Evolutionary conservation across 768 basidiomycete genomes (phyloP).

Genomic region (Harrya chromipes): DNA sequence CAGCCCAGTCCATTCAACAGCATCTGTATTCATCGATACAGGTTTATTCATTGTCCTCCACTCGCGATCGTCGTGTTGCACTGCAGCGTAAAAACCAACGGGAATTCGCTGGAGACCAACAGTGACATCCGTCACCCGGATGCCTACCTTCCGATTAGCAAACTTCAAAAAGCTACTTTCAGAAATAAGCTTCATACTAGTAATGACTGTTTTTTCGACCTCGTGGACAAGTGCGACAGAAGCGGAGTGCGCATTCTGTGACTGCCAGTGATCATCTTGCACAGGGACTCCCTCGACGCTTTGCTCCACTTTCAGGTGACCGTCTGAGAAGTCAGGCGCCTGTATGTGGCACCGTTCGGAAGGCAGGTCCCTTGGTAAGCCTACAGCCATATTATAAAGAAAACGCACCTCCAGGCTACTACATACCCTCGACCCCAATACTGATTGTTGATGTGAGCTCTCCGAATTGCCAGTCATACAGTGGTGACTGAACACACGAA

Average conservation of each 20-base stretch:
- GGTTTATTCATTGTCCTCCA: not conserved
- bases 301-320: too few species aligned
- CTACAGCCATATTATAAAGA: too few species aligned
- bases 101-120: not conserved
- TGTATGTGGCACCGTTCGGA: too few species aligned
- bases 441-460: too few species aligned
- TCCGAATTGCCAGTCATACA: too few species aligned
- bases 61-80: not conserved
- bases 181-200: not conserved
- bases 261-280: not conserved
- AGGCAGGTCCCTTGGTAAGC: too few species aligned
- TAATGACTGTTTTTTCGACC: not conserved
- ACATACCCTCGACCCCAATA: too few species aligned
- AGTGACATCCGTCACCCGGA: not conserved
- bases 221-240: not conserved
- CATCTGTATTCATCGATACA: not conserved
- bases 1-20: constrained; percentile 1
- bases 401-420: too few species aligned
- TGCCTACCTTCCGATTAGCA: not conserved
- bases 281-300: too few species aligned
- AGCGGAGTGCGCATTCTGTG: not conserved
- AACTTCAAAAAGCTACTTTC: not conserved
- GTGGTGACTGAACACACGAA: too few species aligned
- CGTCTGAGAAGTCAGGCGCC: too few species aligned
- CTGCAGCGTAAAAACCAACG: not conserved